These are phyloP conservation scores for Saccharomyces hybrid DNA, from an alignment of 1,139 yeast genomes.

Conservation along the genomic window DNA sequence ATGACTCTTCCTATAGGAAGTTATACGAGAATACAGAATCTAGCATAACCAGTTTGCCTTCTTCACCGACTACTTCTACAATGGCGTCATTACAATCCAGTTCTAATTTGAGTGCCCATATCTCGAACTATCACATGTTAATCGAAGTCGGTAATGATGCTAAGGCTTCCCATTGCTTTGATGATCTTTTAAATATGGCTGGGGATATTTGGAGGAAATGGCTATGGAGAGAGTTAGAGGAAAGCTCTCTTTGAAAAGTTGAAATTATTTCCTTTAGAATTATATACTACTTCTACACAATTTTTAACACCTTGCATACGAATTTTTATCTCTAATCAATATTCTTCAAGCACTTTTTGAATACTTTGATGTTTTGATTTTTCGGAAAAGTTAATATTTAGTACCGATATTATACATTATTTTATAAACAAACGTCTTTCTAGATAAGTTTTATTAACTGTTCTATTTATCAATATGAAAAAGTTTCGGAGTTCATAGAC, in stretches of 20 bases:
- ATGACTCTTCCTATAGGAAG: constrained; percentile 26
- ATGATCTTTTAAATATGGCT: constrained; percentile 57
- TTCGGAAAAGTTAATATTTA: neutral
- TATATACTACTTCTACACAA: constrained; percentile 35
- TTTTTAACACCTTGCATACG: neutral
- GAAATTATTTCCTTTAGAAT: constrained; percentile 30
- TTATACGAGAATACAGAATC: constrained; percentile 15
- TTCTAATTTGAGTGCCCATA: constrained; percentile 6
- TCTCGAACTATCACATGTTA: constrained; percentile 20
- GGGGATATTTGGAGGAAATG: constrained; percentile 87
- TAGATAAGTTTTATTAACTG: neutral
- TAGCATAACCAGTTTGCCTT: neutral
- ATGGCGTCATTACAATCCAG: constrained; percentile 5
- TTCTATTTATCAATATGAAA: neutral
- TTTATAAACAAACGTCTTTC: neutral
- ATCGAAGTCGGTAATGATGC: constrained; percentile 32
- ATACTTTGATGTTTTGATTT: no score
- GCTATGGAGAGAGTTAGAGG: constrained; percentile 66
- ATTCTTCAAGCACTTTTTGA: neutral
- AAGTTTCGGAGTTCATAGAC: constrained; percentile 6
- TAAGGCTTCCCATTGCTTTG: constrained; percentile 35
- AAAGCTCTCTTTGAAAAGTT: constrained; percentile 19
- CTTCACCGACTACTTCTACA: constrained; percentile 5
- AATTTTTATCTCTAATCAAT: neutral
- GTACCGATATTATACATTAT: neutral